Evolutionary conservation across 768 basidiomycete genomes (phyloP), one percentile per base, ranked within the genome.

Genomic region (Pleurotus eryngii): DNA sequence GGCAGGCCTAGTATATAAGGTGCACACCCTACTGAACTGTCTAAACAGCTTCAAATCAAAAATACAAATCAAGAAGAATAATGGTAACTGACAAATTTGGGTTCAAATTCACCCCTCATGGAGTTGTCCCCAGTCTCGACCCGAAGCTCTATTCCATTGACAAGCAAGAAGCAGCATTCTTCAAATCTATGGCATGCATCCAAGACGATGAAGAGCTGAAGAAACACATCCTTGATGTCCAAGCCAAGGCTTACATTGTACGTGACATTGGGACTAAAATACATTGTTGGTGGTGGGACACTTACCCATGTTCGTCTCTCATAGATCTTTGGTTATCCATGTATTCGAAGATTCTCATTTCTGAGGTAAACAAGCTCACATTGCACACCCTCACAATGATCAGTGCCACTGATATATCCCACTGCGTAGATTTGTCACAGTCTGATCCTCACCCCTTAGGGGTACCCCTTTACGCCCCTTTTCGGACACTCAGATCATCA

Each of bases 151-250:
- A 73, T 48, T 61, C 59, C 26, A 56, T 73, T 3, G 57, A 61
- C 15, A 57, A 51, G 7, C 68, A 70, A 3, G 72, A 72, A 47
- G 59, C 67, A 5, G 64, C 62, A 0, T 77, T 79, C 55, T 72
- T 75, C 62, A 70, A 74, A 56, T 24, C 55, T 2, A 59, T 69
- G 43, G 77, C 76, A 0, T 71, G 72, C 14, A 76, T 77, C 24
- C 27, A 65, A 5, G 71, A 76, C 56, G 70, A 75, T 1, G 61
- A 68, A 4, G 68, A 69, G 30, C 62, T 79, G 53, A 77, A 72
- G 62, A 57, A 70, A 8, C 78, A 79, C 61, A 71, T 79, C n/a
- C 35, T 76, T 4, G 57, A 55, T 0, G 69, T 76, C 4, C 76
- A 77, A 57, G 61, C 60, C 45, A 72, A 72, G 47, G 78, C 78